Percentiles rank a stretch among this genome's conserved stretches.
Evolutionary conservation across 768 basidiomycete genomes (phyloP).

Genomic region (Mycena sanguinolenta): DNA sequence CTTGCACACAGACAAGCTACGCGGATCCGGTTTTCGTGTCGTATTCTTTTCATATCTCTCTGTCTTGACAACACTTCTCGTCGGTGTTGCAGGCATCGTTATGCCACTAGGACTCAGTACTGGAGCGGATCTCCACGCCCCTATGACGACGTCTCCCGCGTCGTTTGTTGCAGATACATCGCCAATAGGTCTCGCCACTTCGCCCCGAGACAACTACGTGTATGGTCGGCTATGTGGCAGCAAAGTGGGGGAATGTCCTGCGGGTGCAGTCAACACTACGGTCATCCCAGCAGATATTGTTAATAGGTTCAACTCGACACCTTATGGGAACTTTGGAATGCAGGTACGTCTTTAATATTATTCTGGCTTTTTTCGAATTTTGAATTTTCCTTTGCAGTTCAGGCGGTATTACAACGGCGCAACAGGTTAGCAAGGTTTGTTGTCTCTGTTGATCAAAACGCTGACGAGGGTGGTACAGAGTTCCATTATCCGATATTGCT

Average conservation of each 20-base stretch:
- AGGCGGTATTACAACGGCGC: slow-evolving; percentile 36
- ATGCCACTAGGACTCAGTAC: slow-evolving; percentile 39
- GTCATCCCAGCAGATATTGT: slow-evolving; percentile 33
- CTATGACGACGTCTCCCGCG: slow-evolving; percentile 14
- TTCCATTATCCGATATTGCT: slow-evolving; percentile 25
- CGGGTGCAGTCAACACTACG: slow-evolving; percentile 34
- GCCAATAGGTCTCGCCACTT: slow-evolving; percentile 38
- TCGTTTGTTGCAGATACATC: slow-evolving; percentile 37
- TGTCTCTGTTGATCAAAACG: neutral
- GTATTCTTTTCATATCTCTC: slow-evolving; percentile 34
- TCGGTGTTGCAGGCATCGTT: slow-evolving; percentile 38
- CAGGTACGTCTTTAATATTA: neutral
- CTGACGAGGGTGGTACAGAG: neutral
- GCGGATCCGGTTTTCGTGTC: slow-evolving; percentile 22
- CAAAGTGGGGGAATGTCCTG: slow-evolving; percentile 41
- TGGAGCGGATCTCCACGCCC: slow-evolving; percentile 23
- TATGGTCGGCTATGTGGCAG: slow-evolving; percentile 40
- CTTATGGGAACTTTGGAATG: slow-evolving; percentile 40
- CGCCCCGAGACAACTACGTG: slow-evolving; percentile 30
- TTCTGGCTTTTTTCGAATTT: too few relatives aligned
- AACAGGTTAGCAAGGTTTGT: slow-evolving; percentile 7
- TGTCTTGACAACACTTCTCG: slow-evolving; percentile 33
- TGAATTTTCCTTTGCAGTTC: slow-evolving; percentile 29
- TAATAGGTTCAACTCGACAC: slow-evolving; percentile 37
- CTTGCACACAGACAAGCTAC: slow-evolving; percentile 31